Evolutionary conservation across 768 basidiomycete genomes (phyloP).

Genomic region (Mycena olivaceomarginata): DNA sequence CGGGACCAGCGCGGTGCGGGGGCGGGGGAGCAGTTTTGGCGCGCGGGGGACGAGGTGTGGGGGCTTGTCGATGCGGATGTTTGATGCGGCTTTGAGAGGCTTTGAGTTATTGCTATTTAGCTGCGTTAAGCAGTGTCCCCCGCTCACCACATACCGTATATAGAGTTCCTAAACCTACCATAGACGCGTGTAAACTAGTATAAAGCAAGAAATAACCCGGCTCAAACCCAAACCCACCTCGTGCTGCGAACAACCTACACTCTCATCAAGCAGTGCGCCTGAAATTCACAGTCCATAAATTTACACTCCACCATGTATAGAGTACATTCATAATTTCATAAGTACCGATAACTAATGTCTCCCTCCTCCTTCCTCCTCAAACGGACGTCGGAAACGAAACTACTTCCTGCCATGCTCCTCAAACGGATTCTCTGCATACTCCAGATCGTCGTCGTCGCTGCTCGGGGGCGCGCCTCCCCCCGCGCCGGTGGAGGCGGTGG

Average conservation of each 20-base stretch:
- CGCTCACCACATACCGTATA: no score
- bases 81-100: not conserved
- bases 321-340: slow-evolving; percentile 7
- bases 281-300: not conserved
- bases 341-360: no score
- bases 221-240: no score
- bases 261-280: no score
- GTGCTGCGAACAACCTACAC: no score
- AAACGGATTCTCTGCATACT: slow-evolving; percentile 87
- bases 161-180: no score
- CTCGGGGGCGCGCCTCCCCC: slow-evolving; percentile 25
- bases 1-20: slow-evolving; percentile 28
- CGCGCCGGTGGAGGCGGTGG: slow-evolving; percentile 41
- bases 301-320: not conserved
- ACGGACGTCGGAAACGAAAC: not conserved
- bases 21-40: slow-evolving; percentile 21
- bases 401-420: slow-evolving; percentile 64
- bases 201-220: no score
- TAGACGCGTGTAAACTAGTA: no score
- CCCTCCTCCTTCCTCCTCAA: not conserved
- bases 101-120: no score
- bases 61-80: slow-evolving; percentile 29
- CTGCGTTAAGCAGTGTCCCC: no score
- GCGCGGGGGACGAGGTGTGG: slow-evolving; percentile 34
- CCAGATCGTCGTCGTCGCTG: slow-evolving; percentile 73